Conservation (phyloP, 306 rosid genomes). For the Quercus rubra region DNA sequence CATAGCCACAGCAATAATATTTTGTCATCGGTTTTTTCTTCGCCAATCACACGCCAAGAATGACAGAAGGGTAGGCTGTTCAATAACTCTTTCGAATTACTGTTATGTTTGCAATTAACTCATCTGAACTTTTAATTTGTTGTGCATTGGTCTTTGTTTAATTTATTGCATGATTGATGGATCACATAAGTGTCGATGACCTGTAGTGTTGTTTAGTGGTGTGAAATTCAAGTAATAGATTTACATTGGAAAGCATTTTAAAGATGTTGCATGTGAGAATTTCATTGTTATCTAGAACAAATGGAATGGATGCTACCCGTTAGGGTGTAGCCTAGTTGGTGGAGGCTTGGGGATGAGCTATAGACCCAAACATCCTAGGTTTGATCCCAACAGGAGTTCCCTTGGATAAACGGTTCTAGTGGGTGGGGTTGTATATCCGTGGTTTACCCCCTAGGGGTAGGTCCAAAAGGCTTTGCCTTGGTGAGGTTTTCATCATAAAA, state of each 20-base stretch:
- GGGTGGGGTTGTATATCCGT: too few relatives aligned
- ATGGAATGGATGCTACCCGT: background rate
- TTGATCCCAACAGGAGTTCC: too few relatives aligned
- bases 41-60: slow-evolving; percentile 96
- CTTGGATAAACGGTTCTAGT: too few relatives aligned
- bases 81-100: background rate
- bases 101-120: background rate
- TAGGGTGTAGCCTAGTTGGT: too few relatives aligned
- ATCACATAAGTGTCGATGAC: background rate
- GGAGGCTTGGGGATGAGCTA: too few relatives aligned
- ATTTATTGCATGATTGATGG: background rate
- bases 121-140: background rate
- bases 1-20: slow-evolving; percentile 93
- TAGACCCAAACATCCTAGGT: too few relatives aligned
- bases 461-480: too few relatives aligned
- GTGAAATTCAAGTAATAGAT: background rate
- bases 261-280: background rate
- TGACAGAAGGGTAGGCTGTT: slow-evolving; percentile 77
- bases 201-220: background rate
- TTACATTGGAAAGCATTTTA: background rate
- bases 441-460: too few relatives aligned
- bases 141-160: background rate
- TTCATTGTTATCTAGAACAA: background rate
- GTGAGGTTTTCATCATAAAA: too few relatives aligned
- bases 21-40: slow-evolving; percentile 95